Percentiles rank a stretch among this genome's conserved stretches.
These are phyloP conservation scores for Phyllosticta citrichinensis DNA, from an alignment of 2,329 filamentous ascomycete genomes.

Conservation along the genomic window DNA sequence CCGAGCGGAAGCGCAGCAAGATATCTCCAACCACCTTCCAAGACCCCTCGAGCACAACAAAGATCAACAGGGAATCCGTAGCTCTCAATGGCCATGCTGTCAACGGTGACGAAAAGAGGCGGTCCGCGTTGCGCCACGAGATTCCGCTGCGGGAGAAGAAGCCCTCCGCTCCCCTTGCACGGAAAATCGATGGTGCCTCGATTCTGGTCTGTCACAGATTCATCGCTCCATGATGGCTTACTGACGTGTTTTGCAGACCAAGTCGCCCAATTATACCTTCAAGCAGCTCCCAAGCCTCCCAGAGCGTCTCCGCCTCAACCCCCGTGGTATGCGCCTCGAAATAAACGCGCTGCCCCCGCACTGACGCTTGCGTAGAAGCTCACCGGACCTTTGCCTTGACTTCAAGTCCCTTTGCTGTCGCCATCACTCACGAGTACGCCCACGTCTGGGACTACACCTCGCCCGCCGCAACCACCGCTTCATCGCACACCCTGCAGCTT, in stretches of 20 bases:
- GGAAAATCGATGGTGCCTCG: slow-evolving; percentile 54
- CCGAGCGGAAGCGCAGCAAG: slow-evolving; percentile 39
- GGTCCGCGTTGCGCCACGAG: slow-evolving; percentile 23
- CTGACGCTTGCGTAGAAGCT: slow-evolving; percentile 16
- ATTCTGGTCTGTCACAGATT: slow-evolving; percentile 48
- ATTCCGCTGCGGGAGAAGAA: slow-evolving; percentile 33
- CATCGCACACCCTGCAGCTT: slow-evolving; percentile 70
- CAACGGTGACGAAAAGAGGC: slow-evolving; percentile 18
- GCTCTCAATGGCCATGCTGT: slow-evolving; percentile 24
- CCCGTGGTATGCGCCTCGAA: slow-evolving; percentile 43
- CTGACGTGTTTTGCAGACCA: slow-evolving; percentile 46
- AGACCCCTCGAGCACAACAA: slow-evolving; percentile 16
- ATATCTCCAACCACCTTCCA: slow-evolving; percentile 33
- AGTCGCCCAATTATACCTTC: slow-evolving; percentile 74
- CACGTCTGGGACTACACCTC: slow-evolving; percentile 79
- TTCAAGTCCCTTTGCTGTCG: slow-evolving; percentile 62
- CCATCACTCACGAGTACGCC: slow-evolving; percentile 70
- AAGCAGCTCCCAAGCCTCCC: slow-evolving; percentile 77
- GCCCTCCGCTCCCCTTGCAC: slow-evolving; percentile 25
- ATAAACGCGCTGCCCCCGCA: slow-evolving; percentile 5
- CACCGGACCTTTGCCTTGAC: slow-evolving; percentile 40
- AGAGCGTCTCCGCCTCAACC: slow-evolving; percentile 59
- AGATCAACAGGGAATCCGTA: slow-evolving; percentile 22
- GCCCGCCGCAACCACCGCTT: slow-evolving; percentile 56
- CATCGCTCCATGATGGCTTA: slow-evolving; percentile 8